Evolutionary conservation across 2,329 filamentous ascomycete species (phyloP).

Genomic region (Neonectria punicea): DNA sequence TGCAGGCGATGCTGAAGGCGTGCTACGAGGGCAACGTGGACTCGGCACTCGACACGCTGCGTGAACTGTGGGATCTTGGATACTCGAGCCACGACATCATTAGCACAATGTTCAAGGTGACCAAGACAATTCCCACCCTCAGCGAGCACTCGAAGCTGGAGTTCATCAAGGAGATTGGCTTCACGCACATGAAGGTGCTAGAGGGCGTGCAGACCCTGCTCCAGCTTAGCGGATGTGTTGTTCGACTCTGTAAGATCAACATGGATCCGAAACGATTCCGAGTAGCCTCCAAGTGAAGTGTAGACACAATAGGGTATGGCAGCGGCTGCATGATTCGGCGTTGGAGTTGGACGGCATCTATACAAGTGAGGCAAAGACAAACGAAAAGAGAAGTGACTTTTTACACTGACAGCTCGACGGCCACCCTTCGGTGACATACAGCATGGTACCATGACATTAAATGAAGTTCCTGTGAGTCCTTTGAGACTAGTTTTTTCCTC

Average conservation of each 20-base stretch:
- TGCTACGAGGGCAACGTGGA: constrained; percentile 95
- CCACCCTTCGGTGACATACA: constrained; percentile 33
- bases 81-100: constrained; percentile 99
- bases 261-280: constrained; percentile 91
- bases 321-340: constrained; percentile 46
- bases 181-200: constrained; percentile 99
- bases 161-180: constrained; percentile 98
- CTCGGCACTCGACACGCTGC: constrained; percentile 83
- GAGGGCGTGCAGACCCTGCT: constrained; percentile 96
- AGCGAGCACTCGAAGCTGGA: constrained; percentile 96
- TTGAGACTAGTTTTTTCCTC: constrained; percentile 18
- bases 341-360: constrained; percentile 44
- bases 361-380: constrained; percentile 29
- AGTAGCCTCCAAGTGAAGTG: constrained; percentile 48
- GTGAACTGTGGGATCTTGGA: constrained; percentile 92
- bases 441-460: constrained; percentile 19
- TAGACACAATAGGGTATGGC: constrained; percentile 12
- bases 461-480: constrained; percentile 15
- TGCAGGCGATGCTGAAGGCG: constrained; percentile 97
- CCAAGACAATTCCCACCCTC: constrained; percentile 91
- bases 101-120: constrained; percentile 98
- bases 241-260: constrained; percentile 91
- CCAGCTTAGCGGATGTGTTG: constrained; percentile 92
- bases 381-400: constrained; percentile 34
- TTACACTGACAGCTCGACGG: constrained; percentile 36